Base-by-base conservation (phyloP, 2,329 filamentous ascomycete genomes). In the Claviceps humidiphila region DNA sequence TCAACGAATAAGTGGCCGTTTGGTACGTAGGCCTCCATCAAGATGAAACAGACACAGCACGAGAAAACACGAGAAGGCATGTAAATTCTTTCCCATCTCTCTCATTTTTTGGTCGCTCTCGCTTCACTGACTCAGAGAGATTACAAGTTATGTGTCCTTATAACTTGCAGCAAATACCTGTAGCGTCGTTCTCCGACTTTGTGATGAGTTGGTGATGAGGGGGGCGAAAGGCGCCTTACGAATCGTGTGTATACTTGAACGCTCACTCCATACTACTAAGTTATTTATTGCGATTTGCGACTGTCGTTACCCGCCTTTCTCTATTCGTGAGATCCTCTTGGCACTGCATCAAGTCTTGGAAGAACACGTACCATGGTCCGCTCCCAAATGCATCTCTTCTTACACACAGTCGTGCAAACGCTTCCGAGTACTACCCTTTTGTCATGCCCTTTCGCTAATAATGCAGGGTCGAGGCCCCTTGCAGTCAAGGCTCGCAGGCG, bases 171-270 rank as follows among this genome's bases (percentile, higher is more conserved):
- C 51, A 48, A 48, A 53, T 41, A 43, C 43, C 50, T 14, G 24
- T 16, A 17, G 14, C 34, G 43, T 52, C 24, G 51, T 37, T 53
- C 51, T 47, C 47, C 51, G 47, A 22, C 5, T 37, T 45, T 45
- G n/a, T 37, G 17, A 34, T 17, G 4, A 26, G 14, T 22, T 9
- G 14, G n/a, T 26, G 9, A 20, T 3, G 17, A 47, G 41, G 34
- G 6, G 30, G 4, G 13, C n/a, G 47, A 2, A 22, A 13, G 17
- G 22, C 22, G 26, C 26, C 47, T 46, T 53, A 20, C 37, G 3
- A 34, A 34, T 34, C 3, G 4, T 4, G 11, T 34, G 30, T 34
- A 11, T 34, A 34, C 4, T 34, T 11, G 30, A 34, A 34, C 30
- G 9, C 30, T 34, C 11, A 34, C 9, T 34, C 30, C 3, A 34